Evolutionary conservation across 1,284 basidiomycete species (phyloP).

Genomic region (Tetrapyrgos nigripes): DNA sequence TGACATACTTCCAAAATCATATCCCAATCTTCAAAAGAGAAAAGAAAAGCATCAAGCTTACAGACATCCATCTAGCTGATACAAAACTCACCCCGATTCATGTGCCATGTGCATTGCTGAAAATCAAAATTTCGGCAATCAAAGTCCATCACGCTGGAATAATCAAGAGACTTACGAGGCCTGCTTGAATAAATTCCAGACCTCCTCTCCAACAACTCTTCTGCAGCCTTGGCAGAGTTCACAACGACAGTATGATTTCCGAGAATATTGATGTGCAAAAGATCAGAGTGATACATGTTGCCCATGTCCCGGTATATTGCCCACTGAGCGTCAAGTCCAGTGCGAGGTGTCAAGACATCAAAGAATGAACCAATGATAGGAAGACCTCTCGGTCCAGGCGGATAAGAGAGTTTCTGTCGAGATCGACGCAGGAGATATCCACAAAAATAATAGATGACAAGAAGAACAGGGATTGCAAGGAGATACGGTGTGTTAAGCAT

Average conservation of each 20-base stretch:
- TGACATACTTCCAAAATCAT: too few relatives aligned
- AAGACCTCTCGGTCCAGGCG: background rate
- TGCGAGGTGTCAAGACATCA: background rate
- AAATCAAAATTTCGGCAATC: background rate
- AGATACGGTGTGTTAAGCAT: too few relatives aligned
- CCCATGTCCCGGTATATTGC: background rate
- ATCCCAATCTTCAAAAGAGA: too few relatives aligned
- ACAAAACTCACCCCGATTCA: conserved; percentile 29
- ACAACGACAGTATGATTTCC: background rate
- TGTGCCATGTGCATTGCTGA: conserved; percentile 28
- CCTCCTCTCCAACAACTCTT: background rate
- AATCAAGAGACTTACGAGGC: background rate
- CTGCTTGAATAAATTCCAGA: background rate
- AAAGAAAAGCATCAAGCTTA: too few relatives aligned
- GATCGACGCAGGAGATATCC: background rate
- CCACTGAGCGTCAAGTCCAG: background rate
- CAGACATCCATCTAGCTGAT: too few relatives aligned
- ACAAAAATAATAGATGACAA: background rate
- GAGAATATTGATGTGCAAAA: background rate
- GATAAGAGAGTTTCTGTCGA: background rate
- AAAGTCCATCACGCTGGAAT: background rate
- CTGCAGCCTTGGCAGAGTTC: background rate
- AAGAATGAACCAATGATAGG: background rate
- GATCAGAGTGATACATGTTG: background rate
- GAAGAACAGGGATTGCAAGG: background rate